Percentiles rank a stretch among this genome's conserved stretches.
Conservation (phyloP, 306 rosid genomes). For the Corylus americana region DNA sequence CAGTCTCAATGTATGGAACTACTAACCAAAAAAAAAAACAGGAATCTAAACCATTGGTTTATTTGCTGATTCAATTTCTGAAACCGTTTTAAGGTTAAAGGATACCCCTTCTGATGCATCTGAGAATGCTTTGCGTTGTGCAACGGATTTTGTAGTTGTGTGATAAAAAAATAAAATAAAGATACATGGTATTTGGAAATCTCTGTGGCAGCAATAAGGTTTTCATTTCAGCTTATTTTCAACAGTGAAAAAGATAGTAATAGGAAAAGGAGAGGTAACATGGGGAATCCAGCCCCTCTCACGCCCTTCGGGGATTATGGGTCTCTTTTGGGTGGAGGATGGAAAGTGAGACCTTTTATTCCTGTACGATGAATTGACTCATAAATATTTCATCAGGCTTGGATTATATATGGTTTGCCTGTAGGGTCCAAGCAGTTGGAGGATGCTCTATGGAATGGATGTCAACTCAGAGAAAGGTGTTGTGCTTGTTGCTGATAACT, state of each 20-base stretch:
- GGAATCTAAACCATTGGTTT: background rate
- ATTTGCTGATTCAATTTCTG: background rate
- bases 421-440: slow-evolving; percentile 76
- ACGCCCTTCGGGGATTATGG: background rate
- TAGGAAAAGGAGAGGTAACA: background rate
- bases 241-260: background rate
- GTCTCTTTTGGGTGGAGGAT: background rate
- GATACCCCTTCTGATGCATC: background rate
- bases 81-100: background rate
- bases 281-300: background rate
- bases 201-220: background rate
- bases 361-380: background rate
- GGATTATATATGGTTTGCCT: slow-evolving; percentile 23
- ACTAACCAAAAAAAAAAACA: background rate
- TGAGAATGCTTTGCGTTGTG: background rate
- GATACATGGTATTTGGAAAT: slow-evolving; percentile 3
- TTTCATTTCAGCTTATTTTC: background rate
- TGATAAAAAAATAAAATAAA: background rate
- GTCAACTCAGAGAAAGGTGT: slow-evolving; percentile 70
- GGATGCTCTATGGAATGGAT: slow-evolving; percentile 98
- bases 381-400: background rate
- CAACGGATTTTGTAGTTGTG: slow-evolving; percentile 3
- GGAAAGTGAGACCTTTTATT: background rate
- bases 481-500: slow-evolving; percentile 82
- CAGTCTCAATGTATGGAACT: background rate